Percentiles rank a stretch among this genome's conserved stretches.
phyloP scores from a whole-genome alignment of 495 filamentous ascomycete species.

The Penicillium argentinense region DNA sequence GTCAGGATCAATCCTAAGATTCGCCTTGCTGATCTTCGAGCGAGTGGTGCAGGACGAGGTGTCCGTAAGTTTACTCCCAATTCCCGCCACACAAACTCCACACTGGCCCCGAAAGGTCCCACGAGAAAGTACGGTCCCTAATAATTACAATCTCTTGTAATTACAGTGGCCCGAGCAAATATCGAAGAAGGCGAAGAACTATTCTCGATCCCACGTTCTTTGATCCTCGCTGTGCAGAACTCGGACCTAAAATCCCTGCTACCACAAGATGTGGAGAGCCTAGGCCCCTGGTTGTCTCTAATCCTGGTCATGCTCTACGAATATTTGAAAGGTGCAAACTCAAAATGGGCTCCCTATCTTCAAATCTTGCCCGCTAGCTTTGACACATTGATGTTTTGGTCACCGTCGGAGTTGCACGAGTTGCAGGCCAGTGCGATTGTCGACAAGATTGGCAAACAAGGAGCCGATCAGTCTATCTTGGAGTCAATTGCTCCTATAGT shows the following conservation, averaged over 20 bases:
- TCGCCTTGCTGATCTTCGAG: slow-evolving; percentile 52
- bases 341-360: slow-evolving; percentile 79
- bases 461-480: slow-evolving; percentile 68
- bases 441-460: slow-evolving; percentile 72
- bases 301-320: slow-evolving; percentile 84
- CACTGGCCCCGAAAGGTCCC: slow-evolving; percentile 9
- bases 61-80: slow-evolving; percentile 50
- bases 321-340: slow-evolving; percentile 57
- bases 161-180: slow-evolving; percentile 55
- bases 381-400: slow-evolving; percentile 92
- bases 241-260: slow-evolving; percentile 48
- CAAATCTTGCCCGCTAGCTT: slow-evolving; percentile 75
- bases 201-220: slow-evolving; percentile 60
- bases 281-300: slow-evolving; percentile 59
- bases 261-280: slow-evolving; percentile 40
- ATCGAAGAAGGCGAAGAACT: slow-evolving; percentile 63
- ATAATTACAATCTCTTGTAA: slow-evolving; percentile 14
- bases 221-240: slow-evolving; percentile 54
- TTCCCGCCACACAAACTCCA: slow-evolving; percentile 21
- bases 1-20: slow-evolving; percentile 57
- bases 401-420: slow-evolving; percentile 62
- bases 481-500: slow-evolving; percentile 63
- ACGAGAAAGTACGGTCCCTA: slow-evolving; percentile 21
- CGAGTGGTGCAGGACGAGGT: slow-evolving; percentile 54
- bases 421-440: slow-evolving; percentile 77